These are phyloP conservation scores for Casuarina equisetifolia DNA, from an alignment of 306 rosid genomes.

Conservation along the genomic window DNA sequence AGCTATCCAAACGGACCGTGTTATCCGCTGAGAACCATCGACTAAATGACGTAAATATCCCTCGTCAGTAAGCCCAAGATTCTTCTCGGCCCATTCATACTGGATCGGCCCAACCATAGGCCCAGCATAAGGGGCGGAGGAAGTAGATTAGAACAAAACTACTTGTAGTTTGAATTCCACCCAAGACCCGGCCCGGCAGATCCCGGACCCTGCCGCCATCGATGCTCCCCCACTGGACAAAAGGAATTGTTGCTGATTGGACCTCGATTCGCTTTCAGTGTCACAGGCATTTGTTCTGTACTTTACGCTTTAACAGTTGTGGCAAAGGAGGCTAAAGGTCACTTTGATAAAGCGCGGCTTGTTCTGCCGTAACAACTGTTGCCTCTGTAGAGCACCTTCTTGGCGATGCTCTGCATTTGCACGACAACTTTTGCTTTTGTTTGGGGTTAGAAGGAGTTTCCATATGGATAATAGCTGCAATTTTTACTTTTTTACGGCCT, in stretches of 20 bases:
- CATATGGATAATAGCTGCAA: no score
- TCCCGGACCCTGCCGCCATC: no score
- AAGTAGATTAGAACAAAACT: not conserved
- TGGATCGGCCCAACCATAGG: not conserved
- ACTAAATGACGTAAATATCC: not conserved
- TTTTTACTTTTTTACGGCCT: no score
- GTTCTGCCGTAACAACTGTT: no score
- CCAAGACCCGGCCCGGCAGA: no score
- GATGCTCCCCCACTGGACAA: not conserved
- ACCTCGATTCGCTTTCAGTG: not conserved
- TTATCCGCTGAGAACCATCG: not conserved
- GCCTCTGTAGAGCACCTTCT: no score
- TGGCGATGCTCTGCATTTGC: no score
- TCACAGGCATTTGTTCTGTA: not conserved
- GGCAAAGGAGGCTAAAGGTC: not conserved
- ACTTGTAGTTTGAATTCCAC: not conserved
- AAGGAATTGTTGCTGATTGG: not conserved
- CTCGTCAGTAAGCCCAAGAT: not conserved
- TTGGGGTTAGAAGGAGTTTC: no score
- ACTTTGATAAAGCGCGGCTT: no score
- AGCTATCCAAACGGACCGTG: not conserved
- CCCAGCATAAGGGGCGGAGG: not conserved
- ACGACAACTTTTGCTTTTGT: no score
- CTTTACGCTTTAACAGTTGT: not conserved
- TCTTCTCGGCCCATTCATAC: not conserved